These are phyloP conservation scores for Quercus variabilis DNA, from an alignment of 306 rosid species.

Conservation along the genomic window DNA sequence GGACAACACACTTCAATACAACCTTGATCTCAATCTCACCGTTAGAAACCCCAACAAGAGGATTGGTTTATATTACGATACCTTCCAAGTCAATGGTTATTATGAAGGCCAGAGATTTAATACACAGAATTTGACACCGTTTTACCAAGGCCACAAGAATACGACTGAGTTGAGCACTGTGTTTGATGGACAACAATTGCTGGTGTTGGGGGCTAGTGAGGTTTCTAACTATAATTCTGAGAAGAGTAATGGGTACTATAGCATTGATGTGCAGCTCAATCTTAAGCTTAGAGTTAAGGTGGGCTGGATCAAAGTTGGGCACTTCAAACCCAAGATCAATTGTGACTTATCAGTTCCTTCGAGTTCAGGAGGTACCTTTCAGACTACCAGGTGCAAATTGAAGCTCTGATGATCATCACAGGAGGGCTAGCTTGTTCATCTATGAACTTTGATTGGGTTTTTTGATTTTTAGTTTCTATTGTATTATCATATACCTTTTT, in stretches of 20 bases:
- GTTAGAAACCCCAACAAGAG: conserved; percentile 65
- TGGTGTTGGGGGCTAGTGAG: conserved; percentile 19
- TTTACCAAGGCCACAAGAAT: conserved; percentile 71
- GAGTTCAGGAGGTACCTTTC: conserved; percentile 22
- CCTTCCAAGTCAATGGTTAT: conserved; percentile 45
- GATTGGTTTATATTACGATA: conserved; percentile 66
- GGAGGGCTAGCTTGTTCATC: neutral
- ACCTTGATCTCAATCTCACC: conserved; percentile 39
- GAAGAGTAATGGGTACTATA: conserved; percentile 32
- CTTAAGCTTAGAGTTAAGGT: conserved; percentile 55
- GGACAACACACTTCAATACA: conserved; percentile 19
- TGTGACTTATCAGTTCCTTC: conserved; percentile 64
- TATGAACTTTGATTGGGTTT: neutral
- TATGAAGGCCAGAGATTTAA: conserved; percentile 42
- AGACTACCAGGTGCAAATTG: conserved; percentile 49
- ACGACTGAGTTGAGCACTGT: conserved; percentile 29
- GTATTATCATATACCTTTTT: neutral
- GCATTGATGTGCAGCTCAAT: conserved; percentile 52
- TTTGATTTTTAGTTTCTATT: neutral
- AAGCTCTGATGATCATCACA: conserved; percentile 34
- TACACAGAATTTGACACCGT: conserved; percentile 6
- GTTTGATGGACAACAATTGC: conserved; percentile 38
- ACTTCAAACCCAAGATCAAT: conserved; percentile 48
- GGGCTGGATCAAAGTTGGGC: conserved; percentile 38
- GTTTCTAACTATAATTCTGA: conserved; percentile 30